A percentile compares a stretch with the other conserved stretches of the same genome.
Conservation (phyloP, 2,329 filamentous ascomycete species). For the Nothomitra cinnamomea region DNA sequence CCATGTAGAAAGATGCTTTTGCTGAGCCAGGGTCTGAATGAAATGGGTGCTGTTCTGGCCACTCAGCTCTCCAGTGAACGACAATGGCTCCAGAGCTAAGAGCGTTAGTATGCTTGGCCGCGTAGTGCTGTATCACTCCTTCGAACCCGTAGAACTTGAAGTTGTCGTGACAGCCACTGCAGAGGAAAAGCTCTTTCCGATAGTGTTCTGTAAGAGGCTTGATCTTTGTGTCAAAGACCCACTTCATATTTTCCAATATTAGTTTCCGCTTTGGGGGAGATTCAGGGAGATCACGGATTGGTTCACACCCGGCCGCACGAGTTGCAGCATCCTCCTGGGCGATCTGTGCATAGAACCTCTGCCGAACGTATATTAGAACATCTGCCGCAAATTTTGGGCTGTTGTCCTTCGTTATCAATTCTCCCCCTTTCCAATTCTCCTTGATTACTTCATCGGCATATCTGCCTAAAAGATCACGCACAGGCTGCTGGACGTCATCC, state of each 20-base stretch:
- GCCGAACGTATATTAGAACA: slow-evolving; percentile 49
- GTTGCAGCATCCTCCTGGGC: slow-evolving; percentile 34
- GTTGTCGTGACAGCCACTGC: slow-evolving; percentile 48
- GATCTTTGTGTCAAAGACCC: slow-evolving; percentile 63
- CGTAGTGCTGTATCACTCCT: slow-evolving; percentile 66
- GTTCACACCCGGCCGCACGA: slow-evolving; percentile 28
- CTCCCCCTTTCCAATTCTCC: slow-evolving; percentile 46
- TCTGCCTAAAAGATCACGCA: slow-evolving; percentile 45
- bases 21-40: slow-evolving; percentile 37
- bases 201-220: slow-evolving; percentile 48
- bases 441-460: slow-evolving; percentile 56
- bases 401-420: slow-evolving; percentile 44
- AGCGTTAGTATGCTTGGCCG: slow-evolving; percentile 58
- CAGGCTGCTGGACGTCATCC: slow-evolving; percentile 51
- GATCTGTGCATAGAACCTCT: slow-evolving; percentile 46
- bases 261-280: slow-evolving; percentile 43
- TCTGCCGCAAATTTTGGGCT: slow-evolving; percentile 54
- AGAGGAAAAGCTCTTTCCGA: slow-evolving; percentile 59
- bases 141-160: slow-evolving; percentile 59
- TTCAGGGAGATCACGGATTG: slow-evolving; percentile 30
- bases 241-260: slow-evolving; percentile 73
- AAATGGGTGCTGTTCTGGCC: slow-evolving; percentile 62
- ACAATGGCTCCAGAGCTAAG: slow-evolving; percentile 57
- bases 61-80: slow-evolving; percentile 66
- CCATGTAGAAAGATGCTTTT: slow-evolving; percentile 22